Evolutionary conservation across 345 rosid genomes (phyloP).

Genomic region (Turritis glabra): DNA sequence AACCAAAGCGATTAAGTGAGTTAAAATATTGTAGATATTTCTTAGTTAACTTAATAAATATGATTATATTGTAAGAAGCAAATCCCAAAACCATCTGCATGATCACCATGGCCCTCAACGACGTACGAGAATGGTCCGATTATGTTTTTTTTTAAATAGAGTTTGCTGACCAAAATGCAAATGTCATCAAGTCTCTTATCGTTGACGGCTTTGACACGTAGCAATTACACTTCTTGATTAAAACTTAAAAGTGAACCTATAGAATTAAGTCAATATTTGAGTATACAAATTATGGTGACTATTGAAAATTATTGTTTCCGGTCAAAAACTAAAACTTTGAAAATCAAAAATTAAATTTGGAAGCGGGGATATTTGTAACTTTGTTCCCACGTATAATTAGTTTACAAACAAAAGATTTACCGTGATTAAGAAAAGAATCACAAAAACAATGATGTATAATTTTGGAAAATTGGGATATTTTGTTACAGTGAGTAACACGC

Average conservation of each 20-base stretch:
- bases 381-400: neutral
- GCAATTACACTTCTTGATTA: neutral
- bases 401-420: neutral
- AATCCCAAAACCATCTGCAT: too few relatives aligned
- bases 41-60: neutral
- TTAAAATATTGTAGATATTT: neutral
- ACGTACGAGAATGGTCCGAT: neutral
- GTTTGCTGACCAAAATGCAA: neutral
- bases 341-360: neutral
- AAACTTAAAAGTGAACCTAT: neutral
- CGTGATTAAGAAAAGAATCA: too few relatives aligned
- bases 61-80: neutral
- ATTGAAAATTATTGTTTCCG: neutral
- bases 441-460: too few relatives aligned
- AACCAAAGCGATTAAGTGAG: neutral
- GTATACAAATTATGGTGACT: neutral
- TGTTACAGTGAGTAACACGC: too few relatives aligned
- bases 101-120: neutral
- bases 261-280: neutral
- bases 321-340: neutral
- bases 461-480: too few relatives aligned
- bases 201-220: constrained; percentile 2
- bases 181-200: neutral
- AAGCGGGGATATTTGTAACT: neutral
- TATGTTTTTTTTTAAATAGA: neutral